Conservation (phyloP, 2,329 filamentous ascomycete species). For the Aspergillus sojae region DNA sequence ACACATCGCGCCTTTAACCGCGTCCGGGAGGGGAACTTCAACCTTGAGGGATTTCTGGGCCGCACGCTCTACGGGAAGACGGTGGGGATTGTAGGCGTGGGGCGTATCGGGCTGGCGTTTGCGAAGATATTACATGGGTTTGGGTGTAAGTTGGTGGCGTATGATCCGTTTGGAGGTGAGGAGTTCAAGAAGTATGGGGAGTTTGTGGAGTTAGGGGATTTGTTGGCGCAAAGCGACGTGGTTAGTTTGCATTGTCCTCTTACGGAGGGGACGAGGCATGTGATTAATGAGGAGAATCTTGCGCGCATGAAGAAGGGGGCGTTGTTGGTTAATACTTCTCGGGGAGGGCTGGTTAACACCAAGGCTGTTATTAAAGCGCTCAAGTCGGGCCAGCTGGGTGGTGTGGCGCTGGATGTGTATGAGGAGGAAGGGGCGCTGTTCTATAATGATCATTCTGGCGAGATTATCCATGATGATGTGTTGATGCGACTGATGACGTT, state of each 20-base stretch:
- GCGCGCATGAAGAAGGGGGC: conserved; percentile 61
- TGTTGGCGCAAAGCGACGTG: conserved; percentile 62
- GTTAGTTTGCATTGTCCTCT: conserved; percentile 69
- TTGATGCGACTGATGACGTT: conserved; percentile 69
- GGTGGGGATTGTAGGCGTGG: conserved; percentile 67
- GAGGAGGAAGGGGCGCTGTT: conserved; percentile 64
- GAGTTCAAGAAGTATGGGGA: conserved; percentile 53
- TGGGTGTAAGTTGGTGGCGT: conserved; percentile 64
- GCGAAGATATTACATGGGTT: conserved; percentile 66
- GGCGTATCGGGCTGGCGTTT: conserved; percentile 65
- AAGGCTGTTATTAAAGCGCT: conserved; percentile 62
- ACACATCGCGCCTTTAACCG: conserved; percentile 70
- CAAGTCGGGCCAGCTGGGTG: conserved; percentile 62
- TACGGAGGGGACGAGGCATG: conserved; percentile 60
- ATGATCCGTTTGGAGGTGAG: conserved; percentile 59
- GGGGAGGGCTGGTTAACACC: conserved; percentile 66
- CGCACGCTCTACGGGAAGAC: conserved; percentile 65
- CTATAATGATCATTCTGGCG: conserved; percentile 65
- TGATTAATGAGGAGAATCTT: conserved; percentile 61
- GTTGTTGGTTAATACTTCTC: conserved; percentile 66
- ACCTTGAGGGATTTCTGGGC: conserved; percentile 62
- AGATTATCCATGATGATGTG: conserved; percentile 68
- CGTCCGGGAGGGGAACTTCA: conserved; percentile 70
- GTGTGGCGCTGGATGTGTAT: conserved; percentile 69
- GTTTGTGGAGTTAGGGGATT: conserved; percentile 56